Conservation (phyloP, 1,139 yeast species). For the Sugiyamaella sp. region DNA sequence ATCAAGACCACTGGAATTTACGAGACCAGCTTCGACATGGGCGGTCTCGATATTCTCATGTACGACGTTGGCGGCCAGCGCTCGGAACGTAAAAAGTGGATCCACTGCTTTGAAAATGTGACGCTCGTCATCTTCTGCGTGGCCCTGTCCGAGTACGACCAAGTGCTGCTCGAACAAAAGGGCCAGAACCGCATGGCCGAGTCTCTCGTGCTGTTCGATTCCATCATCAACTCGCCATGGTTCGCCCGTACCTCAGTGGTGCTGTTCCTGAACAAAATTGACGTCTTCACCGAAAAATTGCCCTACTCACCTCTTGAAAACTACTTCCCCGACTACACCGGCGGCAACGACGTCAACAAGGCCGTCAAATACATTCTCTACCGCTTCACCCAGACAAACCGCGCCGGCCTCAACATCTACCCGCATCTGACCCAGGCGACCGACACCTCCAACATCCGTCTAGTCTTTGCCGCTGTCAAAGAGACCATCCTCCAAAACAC, state of each 20-base stretch:
- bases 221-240: slow-evolving; percentile 94
- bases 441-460: slow-evolving; percentile 82
- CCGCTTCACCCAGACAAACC: slow-evolving; percentile 84
- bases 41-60: slow-evolving; percentile 74
- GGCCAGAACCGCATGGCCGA: slow-evolving; percentile 81
- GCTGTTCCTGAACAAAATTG: slow-evolving; percentile 84
- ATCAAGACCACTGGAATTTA: slow-evolving; percentile 92
- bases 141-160: slow-evolving; percentile 88
- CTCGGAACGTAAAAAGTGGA: slow-evolving; percentile 93
- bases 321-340: slow-evolving; percentile 87
- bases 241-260: slow-evolving; percentile 85
- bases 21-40: slow-evolving; percentile 79
- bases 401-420: slow-evolving; percentile 78
- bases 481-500: slow-evolving; percentile 87
- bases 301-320: slow-evolving; percentile 80
- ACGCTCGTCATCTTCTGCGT: slow-evolving; percentile 88
- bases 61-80: slow-evolving; percentile 96
- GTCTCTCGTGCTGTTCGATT: slow-evolving; percentile 80
- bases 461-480: slow-evolving; percentile 89
- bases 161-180: slow-evolving; percentile 72
- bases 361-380: slow-evolving; percentile 94
- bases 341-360: slow-evolving; percentile 84
- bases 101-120: slow-evolving; percentile 91
- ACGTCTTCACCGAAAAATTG: slow-evolving; percentile 82
- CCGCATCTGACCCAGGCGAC: slow-evolving; percentile 96